Evolutionary conservation across 257 asterid species (phyloP).

Genomic region (Penstemon barbatus): DNA sequence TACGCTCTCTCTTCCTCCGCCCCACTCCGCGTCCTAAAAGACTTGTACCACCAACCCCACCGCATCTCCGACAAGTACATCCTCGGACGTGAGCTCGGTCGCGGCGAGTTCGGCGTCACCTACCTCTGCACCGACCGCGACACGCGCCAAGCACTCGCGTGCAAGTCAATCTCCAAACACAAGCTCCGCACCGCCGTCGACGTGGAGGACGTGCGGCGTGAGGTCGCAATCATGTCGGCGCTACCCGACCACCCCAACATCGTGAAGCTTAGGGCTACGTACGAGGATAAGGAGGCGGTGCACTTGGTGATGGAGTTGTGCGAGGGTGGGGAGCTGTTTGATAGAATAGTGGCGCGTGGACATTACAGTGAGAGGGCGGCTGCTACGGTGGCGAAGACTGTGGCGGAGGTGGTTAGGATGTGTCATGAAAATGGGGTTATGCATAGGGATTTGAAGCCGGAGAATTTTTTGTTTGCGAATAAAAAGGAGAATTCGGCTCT

Average conservation of each 20-base stretch:
- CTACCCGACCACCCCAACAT: constrained; percentile 79
- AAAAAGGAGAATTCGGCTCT: constrained; percentile 83
- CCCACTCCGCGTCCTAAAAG: constrained; percentile 77
- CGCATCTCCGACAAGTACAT: constrained; percentile 74
- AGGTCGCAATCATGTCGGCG: constrained; percentile 89
- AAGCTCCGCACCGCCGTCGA: constrained; percentile 87
- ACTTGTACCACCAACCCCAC: constrained; percentile 36
- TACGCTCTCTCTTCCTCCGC: constrained; percentile 56
- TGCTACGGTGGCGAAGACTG: constrained; percentile 63
- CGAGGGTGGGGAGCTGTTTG: constrained; percentile 92
- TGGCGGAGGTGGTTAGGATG: constrained; percentile 84
- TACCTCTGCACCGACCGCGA: constrained; percentile 90
- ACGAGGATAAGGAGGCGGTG: constrained; percentile 90
- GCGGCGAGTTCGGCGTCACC: constrained; percentile 92
- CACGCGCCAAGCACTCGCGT: constrained; percentile 75
- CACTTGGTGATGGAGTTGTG: constrained; percentile 93
- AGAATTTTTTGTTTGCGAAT: constrained; percentile 82
- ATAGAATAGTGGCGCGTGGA: constrained; percentile 90
- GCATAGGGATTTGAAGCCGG: constrained; percentile 99
- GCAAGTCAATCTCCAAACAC: constrained; percentile 92
- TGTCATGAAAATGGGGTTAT: constrained; percentile 82
- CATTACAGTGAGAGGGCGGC: constrained; percentile 98
- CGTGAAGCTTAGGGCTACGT: constrained; percentile 83
- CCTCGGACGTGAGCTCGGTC: constrained; percentile 91
- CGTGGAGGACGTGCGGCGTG: constrained; percentile 88